Evolutionary conservation across 192 early-diverging fungal genomes (phyloP).

Genomic region (Linnemannia schmuckeri): DNA sequence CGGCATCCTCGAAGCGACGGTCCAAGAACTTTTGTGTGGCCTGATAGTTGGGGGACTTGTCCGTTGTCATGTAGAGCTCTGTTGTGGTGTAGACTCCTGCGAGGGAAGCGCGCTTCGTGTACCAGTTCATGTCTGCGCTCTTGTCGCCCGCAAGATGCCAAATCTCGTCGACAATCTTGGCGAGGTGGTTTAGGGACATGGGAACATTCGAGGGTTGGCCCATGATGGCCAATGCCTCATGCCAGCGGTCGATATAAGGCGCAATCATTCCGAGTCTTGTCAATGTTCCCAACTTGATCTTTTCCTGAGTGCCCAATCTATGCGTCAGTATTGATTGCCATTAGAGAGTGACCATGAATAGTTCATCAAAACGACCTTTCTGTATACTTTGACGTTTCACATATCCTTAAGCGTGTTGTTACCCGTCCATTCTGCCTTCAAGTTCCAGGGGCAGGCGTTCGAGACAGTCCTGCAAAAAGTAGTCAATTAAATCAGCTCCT

Average conservation of each 20-base stretch:
- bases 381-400: too few relatives aligned
- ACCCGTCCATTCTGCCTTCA: constrained; percentile 72
- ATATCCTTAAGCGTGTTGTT: neutral
- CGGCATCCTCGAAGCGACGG: constrained; percentile 79
- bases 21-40: constrained; percentile 88
- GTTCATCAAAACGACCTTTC: neutral
- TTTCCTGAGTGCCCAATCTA: constrained; percentile 63
- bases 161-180: constrained; percentile 83
- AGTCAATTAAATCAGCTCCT: constrained; percentile 76
- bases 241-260: constrained; percentile 83
- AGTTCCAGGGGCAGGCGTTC: constrained; percentile 70
- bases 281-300: constrained; percentile 71
- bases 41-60: constrained; percentile 77
- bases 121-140: constrained; percentile 90
- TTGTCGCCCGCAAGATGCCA: constrained; percentile 91
- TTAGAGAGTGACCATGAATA: neutral
- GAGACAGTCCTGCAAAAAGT: constrained; percentile 79
- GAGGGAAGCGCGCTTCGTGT: constrained; percentile 83
- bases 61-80: constrained; percentile 95
- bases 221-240: constrained; percentile 79
- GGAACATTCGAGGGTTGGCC: constrained; percentile 84
- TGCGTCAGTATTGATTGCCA: neutral
- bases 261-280: constrained; percentile 77
- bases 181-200: constrained; percentile 76
- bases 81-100: constrained; percentile 89